Conservation (phyloP, 2,329 filamentous ascomycete species). For the Didymella sp. region DNA sequence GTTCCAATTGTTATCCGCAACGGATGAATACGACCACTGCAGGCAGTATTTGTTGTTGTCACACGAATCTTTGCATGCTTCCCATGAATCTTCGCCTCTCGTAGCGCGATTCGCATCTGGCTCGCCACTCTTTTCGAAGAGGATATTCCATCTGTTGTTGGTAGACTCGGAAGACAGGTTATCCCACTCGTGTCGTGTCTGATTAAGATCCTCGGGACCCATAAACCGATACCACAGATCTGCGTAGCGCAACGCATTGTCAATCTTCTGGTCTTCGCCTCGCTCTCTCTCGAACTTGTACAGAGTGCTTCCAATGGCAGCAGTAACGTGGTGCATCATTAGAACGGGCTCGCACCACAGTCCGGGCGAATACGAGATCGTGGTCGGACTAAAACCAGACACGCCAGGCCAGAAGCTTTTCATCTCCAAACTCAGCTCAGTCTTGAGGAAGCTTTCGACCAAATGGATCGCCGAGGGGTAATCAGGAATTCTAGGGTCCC, state of each 20-base stretch:
- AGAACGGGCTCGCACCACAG: slow-evolving; percentile 50
- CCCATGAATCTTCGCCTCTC: slow-evolving; percentile 35
- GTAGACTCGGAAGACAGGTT: slow-evolving; percentile 41
- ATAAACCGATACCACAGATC: slow-evolving; percentile 43
- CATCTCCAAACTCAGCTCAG: slow-evolving; percentile 55
- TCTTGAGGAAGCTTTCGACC: slow-evolving; percentile 55
- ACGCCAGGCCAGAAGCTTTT: slow-evolving; percentile 56
- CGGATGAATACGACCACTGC: slow-evolving; percentile 44
- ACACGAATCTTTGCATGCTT: slow-evolving; percentile 41
- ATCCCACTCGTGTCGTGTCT: slow-evolving; percentile 43
- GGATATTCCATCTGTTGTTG: slow-evolving; percentile 45
- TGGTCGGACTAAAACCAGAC: slow-evolving; percentile 39
- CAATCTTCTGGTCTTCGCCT: slow-evolving; percentile 24
- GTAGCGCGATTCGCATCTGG: slow-evolving; percentile 26
- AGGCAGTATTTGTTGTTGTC: slow-evolving; percentile 39
- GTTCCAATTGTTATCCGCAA: slow-evolving; percentile 37
- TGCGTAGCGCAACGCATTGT: slow-evolving; percentile 32
- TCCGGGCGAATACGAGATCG: slow-evolving; percentile 53
- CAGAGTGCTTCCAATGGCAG: slow-evolving; percentile 53
- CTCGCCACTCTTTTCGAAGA: slow-evolving; percentile 32
- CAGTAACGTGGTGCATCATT: slow-evolving; percentile 55
- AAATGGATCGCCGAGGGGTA: slow-evolving; percentile 62
- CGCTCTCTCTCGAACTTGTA: slow-evolving; percentile 55
- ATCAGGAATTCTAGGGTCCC: slow-evolving; percentile 55
- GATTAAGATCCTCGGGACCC: slow-evolving; percentile 33